phyloP scores from a whole-genome alignment of 2,329 filamentous ascomycete species.

The Fusarium luffae region DNA sequence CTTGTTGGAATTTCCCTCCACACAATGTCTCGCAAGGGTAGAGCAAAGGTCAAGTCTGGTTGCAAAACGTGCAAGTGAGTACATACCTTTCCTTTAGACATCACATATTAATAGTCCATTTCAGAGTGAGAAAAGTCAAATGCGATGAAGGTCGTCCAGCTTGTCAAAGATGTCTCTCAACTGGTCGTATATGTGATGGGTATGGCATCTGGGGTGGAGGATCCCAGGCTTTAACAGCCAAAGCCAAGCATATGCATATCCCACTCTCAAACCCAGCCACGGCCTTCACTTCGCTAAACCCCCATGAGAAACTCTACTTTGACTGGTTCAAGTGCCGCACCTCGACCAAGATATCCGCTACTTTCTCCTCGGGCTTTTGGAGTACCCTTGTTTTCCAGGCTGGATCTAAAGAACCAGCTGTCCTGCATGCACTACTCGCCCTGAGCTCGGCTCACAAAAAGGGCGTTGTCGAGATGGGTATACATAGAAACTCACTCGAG shows the following conservation, averaged over 20 bases:
- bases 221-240: conserved; percentile 8
- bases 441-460: conserved; percentile 51
- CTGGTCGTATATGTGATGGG: conserved; percentile 34
- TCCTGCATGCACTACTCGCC: conserved; percentile 55
- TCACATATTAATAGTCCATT: background rate
- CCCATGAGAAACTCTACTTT: conserved; percentile 30
- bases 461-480: conserved; percentile 7
- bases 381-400: conserved; percentile 52
- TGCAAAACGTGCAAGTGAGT: conserved; percentile 40
- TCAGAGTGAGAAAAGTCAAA: conserved; percentile 35
- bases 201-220: conserved; percentile 40
- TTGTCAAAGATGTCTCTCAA: conserved; percentile 32
- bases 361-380: conserved; percentile 54
- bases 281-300: conserved; percentile 4
- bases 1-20: background rate
- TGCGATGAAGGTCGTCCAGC: conserved; percentile 35
- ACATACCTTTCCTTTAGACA: background rate
- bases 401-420: conserved; percentile 51
- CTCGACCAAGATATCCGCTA: conserved; percentile 51
- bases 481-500: background rate
- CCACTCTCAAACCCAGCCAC: conserved; percentile 8
- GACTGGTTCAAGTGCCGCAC: conserved; percentile 52
- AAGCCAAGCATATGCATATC: background rate
- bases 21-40: conserved; percentile 24
- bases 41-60: conserved; percentile 34